Base-by-base conservation (phyloP, 371 early-diverging fungal species). In the Cokeromyces recurvatus region DNA sequence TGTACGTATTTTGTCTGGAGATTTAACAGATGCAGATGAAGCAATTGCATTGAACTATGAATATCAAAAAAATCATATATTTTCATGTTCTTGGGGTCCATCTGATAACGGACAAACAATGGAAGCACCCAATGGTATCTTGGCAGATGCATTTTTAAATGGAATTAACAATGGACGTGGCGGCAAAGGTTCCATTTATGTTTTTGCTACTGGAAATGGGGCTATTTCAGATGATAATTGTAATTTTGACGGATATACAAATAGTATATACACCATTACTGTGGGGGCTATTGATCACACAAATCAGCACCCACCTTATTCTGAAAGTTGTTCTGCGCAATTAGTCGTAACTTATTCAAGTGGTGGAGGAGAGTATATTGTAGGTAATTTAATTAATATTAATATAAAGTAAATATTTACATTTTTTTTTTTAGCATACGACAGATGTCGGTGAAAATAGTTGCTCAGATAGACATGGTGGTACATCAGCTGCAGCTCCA, bases 401-500 rank as follows among this genome's bases (percentile, higher is more conserved):
- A 17, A 2, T 45, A 11, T 31, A 4, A 37, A 14, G 11, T 27
- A 36, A 23, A 23, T n/a, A 42, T n/a, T n/a, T n/a, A n/a, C n/a
- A n/a, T n/a, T 9, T 21, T 15, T 41, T 35, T 11, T 35, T 12
- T 29, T 35, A 89, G 89, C 86, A 82, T 47, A 97, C 98, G 3
- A 90, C 96, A 15, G 89, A 94, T 56, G 66, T 78, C 4, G 90
- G 90, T 5, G 52, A 75, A 34, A 71, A 76, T 22, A 52, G 66
- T 32, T 96, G 94, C 66, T 85, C 86, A 11, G 63, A 72, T 39
- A 49, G 58, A 11, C 97, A 96, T 60, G 94, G 95, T 24, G 98
- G 98, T 16, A 98, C 98, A 1, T 95, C 95, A 3, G 98, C 98
- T 2, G 97, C 98, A 1, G 97, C 97, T 0, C 98, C 98, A 10